These are phyloP conservation scores for Starmerella scarabaei DNA, from an alignment of 805 yeast species.

Conservation along the genomic window DNA sequence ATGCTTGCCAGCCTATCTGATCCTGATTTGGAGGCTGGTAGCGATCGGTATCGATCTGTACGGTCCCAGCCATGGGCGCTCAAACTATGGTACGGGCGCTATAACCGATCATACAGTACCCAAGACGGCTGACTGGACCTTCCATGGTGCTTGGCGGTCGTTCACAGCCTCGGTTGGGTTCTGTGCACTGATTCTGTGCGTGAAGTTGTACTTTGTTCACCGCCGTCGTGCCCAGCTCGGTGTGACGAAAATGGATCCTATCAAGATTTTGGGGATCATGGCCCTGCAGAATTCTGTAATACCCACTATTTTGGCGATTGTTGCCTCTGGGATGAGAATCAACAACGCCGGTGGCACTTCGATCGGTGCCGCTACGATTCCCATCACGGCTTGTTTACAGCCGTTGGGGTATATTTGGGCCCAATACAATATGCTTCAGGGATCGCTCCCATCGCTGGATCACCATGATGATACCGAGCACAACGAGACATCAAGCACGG, in stretches of 20 bases:
- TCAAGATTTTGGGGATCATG: slow-evolving; percentile 72
- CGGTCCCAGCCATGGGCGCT: not conserved
- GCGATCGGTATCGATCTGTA: slow-evolving; percentile 4
- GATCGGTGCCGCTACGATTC: slow-evolving; percentile 13
- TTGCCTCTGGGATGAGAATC: slow-evolving; percentile 23
- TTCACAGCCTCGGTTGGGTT: slow-evolving; percentile 58
- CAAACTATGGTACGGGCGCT: not conserved
- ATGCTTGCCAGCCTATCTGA: slow-evolving; percentile 42
- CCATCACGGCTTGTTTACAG: slow-evolving; percentile 16
- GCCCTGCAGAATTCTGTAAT: slow-evolving; percentile 65
- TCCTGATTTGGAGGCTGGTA: slow-evolving; percentile 44
- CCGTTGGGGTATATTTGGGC: slow-evolving; percentile 24
- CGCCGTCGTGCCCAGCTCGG: slow-evolving; percentile 66
- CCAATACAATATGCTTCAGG: slow-evolving; percentile 11
- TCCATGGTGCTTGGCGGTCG: slow-evolving; percentile 32
- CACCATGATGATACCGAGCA: too few species aligned
- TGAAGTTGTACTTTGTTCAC: slow-evolving; percentile 58
- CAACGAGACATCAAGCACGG: too few species aligned
- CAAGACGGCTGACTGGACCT: slow-evolving; percentile 20
- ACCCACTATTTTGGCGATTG: slow-evolving; percentile 57
- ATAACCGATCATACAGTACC: not conserved
- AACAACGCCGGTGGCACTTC: slow-evolving; percentile 11
- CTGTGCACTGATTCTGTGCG: slow-evolving; percentile 45
- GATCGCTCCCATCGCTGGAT: not conserved
- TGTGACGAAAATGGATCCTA: slow-evolving; percentile 64